Evolutionary conservation across 139 green algal genomes (phyloP), one percentile per base, ranked within the genome.

Genomic region (Ulvella scutata): DNA sequence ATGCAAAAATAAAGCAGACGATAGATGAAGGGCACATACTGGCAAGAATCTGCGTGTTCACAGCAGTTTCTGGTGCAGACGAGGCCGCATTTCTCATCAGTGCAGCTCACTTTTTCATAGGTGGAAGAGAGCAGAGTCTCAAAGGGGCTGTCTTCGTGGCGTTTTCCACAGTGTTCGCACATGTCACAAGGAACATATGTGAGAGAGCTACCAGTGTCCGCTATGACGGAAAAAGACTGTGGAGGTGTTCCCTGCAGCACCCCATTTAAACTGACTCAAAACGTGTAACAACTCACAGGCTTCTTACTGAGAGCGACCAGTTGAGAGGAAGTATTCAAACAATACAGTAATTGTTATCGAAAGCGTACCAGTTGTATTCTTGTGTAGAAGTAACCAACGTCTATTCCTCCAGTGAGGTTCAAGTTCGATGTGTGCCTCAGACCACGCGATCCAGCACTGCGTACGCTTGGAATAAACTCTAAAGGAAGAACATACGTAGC

Each of bases 201-300:
- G 40, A 97, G 90, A 1, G 92, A 96, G 80, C 84, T 93, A 37
- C 94, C 94, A 1, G 94, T 98, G 86, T 98, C 94, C 10, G 98
- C 91, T 74, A 98, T 98, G 4, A 97, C 83, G 3, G 82, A 81
- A 77, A 96, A 98, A 3, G 76, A 74, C 20, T 82, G 79, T 0
- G 86, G 73, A 1, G 91, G 93, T 0, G 88, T 97, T 20, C 94
- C 94, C 17, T 67, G 51, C 51, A 67, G 51, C n/a, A 10, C 17
- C 13, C 51, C 9, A 29, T 26, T 7, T 59, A 13, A 17, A 17
- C 40, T 59, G n/a, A n/a, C n/a, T n/a, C n/a, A n/a, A n/a, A n/a
- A n/a, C n/a, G n/a, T n/a, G n/a, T n/a, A n/a, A n/a, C n/a, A n/a
- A n/a, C n/a, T n/a, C n/a, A n/a, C n/a, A n/a, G n/a, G n/a, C n/a